Conservation (phyloP, 164 flowering plant species). For the Magnolia officinalis region DNA sequence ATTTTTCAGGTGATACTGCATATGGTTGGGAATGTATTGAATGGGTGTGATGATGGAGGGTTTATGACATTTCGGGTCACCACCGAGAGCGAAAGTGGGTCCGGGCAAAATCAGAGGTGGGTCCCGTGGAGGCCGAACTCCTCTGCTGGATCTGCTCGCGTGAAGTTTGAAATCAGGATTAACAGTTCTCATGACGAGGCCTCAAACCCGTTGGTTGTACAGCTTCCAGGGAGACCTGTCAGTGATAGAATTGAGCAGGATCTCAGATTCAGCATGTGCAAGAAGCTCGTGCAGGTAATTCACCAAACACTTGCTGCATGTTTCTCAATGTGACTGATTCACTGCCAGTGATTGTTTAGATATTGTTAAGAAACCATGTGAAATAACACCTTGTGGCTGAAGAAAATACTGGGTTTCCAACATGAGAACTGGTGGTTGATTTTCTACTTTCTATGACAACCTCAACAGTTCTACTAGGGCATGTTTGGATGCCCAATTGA, state of each 20-base stretch:
- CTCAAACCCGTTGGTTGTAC: slow-evolving; percentile 16
- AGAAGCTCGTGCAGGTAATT: slow-evolving; percentile 74
- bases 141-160: slow-evolving; percentile 46
- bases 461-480: too few species aligned
- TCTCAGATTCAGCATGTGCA: slow-evolving; percentile 76
- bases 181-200: slow-evolving; percentile 22
- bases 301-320: background rate
- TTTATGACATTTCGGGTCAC: slow-evolving; percentile 36
- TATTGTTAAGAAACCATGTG: too few species aligned
- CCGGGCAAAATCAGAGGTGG: slow-evolving; percentile 57
- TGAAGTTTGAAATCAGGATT: slow-evolving; percentile 64
- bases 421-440: too few species aligned
- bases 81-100: slow-evolving; percentile 42
- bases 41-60: slow-evolving; percentile 36
- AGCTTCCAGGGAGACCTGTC: slow-evolving; percentile 25
- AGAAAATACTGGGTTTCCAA: too few species aligned
- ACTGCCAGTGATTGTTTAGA: too few species aligned
- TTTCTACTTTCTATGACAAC: too few species aligned
- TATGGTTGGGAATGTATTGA: slow-evolving; percentile 75
- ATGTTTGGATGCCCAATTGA: too few species aligned
- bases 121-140: slow-evolving; percentile 56
- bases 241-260: slow-evolving; percentile 43
- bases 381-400: too few species aligned
- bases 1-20: slow-evolving; percentile 90
- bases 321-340: too few species aligned